Evolutionary conservation across 257 asterid species (phyloP).

Genomic region (Ilex asprella): DNA sequence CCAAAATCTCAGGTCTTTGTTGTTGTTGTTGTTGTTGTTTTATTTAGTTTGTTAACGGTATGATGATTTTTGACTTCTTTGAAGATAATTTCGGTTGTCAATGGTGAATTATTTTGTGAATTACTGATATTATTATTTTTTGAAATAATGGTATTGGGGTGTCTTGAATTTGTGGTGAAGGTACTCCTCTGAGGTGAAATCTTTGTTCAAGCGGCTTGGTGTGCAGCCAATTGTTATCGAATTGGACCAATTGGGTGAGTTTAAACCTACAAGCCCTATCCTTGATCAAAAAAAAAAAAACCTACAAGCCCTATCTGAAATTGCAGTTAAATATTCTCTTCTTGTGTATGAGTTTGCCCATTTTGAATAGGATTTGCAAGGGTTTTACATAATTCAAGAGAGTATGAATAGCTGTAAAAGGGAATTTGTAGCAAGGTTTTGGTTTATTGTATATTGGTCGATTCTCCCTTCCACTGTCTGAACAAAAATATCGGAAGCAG

Average conservation of each 20-base stretch:
- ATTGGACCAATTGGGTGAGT: slow-evolving; percentile 72
- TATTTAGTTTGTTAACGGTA: neutral
- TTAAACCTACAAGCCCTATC: no score
- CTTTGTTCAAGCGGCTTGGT: slow-evolving; percentile 68
- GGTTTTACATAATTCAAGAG: no score
- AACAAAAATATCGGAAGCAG: no score
- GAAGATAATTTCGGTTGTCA: no score
- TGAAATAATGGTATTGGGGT: slow-evolving; percentile 2
- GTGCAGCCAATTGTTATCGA: slow-evolving; percentile 80
- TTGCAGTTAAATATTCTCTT: slow-evolving; percentile 6
- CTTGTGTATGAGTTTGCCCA: neutral
- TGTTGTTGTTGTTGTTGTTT: no score
- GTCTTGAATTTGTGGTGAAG: slow-evolving; percentile 25
- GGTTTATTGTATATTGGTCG: no score
- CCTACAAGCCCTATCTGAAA: neutral
- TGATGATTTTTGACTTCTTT: no score
- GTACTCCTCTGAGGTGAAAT: slow-evolving; percentile 77
- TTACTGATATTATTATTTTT: neutral
- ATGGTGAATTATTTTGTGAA: neutral
- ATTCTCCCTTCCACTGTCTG: no score
- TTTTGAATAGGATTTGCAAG: no score
- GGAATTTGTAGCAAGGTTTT: no score
- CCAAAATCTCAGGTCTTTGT: neutral
- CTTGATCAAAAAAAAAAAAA: no score
- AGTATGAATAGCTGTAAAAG: no score